Evolutionary conservation across 257 asterid genomes (phyloP).

Genomic region (Orobanche coerulescens): DNA sequence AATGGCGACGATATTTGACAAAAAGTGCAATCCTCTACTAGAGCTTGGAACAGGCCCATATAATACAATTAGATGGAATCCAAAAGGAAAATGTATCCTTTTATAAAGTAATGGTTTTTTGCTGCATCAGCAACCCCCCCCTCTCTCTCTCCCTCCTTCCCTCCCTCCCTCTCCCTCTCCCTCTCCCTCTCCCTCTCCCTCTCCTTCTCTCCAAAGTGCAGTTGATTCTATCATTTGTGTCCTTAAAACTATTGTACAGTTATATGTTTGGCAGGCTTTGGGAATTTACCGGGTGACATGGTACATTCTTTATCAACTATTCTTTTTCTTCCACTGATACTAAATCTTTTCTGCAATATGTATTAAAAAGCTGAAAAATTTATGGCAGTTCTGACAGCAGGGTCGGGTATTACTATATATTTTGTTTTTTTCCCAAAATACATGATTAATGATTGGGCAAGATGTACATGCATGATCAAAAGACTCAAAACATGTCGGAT

Average conservation of each 20-base stretch:
- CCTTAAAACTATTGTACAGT: constrained; percentile 65
- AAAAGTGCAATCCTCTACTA: constrained; percentile 80
- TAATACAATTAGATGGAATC: constrained; percentile 96
- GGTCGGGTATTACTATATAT: neutral
- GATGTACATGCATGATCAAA: neutral
- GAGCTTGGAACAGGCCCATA: constrained; percentile 97
- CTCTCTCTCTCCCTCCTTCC: neutral
- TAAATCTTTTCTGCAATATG: neutral
- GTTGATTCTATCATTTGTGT: constrained; percentile 20
- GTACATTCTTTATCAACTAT: constrained; percentile 34
- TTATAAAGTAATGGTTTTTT: neutral
- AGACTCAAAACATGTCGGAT: neutral
- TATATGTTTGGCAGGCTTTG: constrained; percentile 95
- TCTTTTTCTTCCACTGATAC: constrained; percentile 17
- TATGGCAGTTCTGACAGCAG: neutral
- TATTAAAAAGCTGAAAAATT: neutral
- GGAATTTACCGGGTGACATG: constrained; percentile 97
- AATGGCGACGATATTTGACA: constrained; percentile 86
- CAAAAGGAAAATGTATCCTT: constrained; percentile 98
- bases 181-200: constrained; percentile 8
- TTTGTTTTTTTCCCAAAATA: neutral
- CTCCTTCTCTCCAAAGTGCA: neutral
- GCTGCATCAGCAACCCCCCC: neutral
- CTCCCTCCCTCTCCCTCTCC: neutral
- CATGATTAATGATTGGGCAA: neutral